Evolutionary conservation across 331 rosid genomes (phyloP), one percentile per base, ranked within the genome.

Genomic region (Erythrophleum ivorense): DNA sequence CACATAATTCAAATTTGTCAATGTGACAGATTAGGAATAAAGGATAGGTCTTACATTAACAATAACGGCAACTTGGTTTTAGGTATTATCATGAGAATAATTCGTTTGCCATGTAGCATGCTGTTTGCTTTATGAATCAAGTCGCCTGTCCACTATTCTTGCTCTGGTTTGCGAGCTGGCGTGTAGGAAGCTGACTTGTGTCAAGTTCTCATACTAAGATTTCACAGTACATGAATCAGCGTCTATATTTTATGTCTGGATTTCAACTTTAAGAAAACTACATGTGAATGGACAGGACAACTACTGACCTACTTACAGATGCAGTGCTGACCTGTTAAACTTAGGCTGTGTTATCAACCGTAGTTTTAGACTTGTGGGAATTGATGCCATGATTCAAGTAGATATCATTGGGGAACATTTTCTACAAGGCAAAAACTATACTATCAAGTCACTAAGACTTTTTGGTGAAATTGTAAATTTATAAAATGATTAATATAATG

Each of bases 1-100:
- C 70, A 59, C 31, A 58, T 31, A 64, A 33, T 83, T 74, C 33
- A 57, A 78, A 73, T 65, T 70, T 65, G 64, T 55, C 74, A 2
- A 52, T 54, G 21, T 72, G 65, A 49, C 15, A 48, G 33, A 46
- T 33, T 31, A n/a, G 63, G 53, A 70, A 62, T 46, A 10, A 76
- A 59, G 7, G 40, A 59, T 70, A 68, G 46, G 55, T 36, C 55
- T 76, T 19, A 36, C 19, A 21, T 70, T 16, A 14, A 64, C 46
- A 24, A 24, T 24, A 24, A 24, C 29, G 29, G 29, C 29, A 38
- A 45, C 43, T 58, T n/a, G 53, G 54, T 63, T 52, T 33, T 31
- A 50, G 62, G 64, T 78, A 54, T 55, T 24, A 50, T 8, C 18
- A 54, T 34, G 66, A 46, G 71, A 21, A 64, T 13, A 4, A 31